Evolutionary conservation across 2,329 filamentous ascomycete genomes (phyloP).

Genomic region (Alternaria atra): DNA sequence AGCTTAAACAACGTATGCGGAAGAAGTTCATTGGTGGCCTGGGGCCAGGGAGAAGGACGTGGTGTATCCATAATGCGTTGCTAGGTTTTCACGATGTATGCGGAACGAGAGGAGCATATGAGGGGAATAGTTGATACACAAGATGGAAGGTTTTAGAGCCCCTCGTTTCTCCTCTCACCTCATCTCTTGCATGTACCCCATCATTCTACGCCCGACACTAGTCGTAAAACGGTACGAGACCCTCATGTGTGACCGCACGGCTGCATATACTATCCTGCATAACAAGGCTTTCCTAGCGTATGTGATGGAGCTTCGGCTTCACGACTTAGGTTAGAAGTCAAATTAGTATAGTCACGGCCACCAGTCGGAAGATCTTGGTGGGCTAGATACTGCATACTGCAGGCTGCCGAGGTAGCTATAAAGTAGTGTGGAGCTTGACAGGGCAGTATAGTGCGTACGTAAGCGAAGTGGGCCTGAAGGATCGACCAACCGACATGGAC

Average conservation of each 20-base stretch:
- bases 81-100: neutral
- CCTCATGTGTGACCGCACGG: neutral
- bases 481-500: neutral
- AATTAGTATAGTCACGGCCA: neutral
- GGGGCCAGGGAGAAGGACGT: slow-evolving; percentile 12
- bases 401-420: neutral
- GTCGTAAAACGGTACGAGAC: neutral
- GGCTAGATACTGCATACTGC: neutral
- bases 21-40: slow-evolving; percentile 13
- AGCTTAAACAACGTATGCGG: slow-evolving; percentile 17
- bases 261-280: neutral
- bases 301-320: neutral
- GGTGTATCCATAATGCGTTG: neutral
- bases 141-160: neutral
- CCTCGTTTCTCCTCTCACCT: neutral
- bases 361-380: neutral
- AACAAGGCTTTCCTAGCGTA: neutral
- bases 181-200: neutral
- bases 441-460: neutral
- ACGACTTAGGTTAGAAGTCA: neutral
- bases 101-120: neutral
- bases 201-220: neutral
- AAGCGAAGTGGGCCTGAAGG: neutral
- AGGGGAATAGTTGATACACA: no score
- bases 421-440: neutral